A percentile compares a stretch with the other conserved stretches of the same genome.
These are phyloP conservation scores for Lyophyllum shimeji DNA, from an alignment of 768 basidiomycete genomes.

Conservation along the genomic window DNA sequence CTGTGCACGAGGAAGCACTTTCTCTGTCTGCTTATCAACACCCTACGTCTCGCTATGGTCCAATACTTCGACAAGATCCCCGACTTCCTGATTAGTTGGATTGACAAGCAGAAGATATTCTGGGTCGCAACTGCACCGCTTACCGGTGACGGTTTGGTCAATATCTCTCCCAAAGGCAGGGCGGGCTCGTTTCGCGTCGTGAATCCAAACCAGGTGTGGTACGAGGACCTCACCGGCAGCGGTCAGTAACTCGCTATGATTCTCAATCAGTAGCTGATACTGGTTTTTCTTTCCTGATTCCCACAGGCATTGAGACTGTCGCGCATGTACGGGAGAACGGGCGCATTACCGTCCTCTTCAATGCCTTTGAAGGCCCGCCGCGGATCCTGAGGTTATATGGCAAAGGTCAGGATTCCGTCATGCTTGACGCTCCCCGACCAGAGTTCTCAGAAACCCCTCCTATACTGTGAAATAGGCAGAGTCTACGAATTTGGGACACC, in stretches of 20 bases:
- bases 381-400: constrained; percentile 60
- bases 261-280: neutral
- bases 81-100: constrained; percentile 52
- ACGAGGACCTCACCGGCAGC: constrained; percentile 72
- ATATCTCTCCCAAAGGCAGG: constrained; percentile 67
- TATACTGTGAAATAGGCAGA: constrained; percentile 36
- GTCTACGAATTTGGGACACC: constrained; percentile 63
- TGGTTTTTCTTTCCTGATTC: neutral
- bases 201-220: constrained; percentile 59
- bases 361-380: constrained; percentile 61
- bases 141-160: constrained; percentile 55
- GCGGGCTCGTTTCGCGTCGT: constrained; percentile 61
- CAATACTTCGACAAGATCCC: constrained; percentile 59
- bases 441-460: neutral
- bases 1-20: neutral
- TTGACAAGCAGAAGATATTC: constrained; percentile 62
- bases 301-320: constrained; percentile 40
- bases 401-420: constrained; percentile 38
- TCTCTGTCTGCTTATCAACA: neutral
- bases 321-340: constrained; percentile 60
- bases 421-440: neutral
- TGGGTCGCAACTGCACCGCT: constrained; percentile 73
- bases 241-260: constrained; percentile 36
- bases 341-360: constrained; percentile 60
- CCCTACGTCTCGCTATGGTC: constrained; percentile 41